A percentile compares a stretch with the other conserved stretches of the same genome.
Conservation (phyloP, 129 eudicot genomes). For the Oenanthe sinensis region DNA sequence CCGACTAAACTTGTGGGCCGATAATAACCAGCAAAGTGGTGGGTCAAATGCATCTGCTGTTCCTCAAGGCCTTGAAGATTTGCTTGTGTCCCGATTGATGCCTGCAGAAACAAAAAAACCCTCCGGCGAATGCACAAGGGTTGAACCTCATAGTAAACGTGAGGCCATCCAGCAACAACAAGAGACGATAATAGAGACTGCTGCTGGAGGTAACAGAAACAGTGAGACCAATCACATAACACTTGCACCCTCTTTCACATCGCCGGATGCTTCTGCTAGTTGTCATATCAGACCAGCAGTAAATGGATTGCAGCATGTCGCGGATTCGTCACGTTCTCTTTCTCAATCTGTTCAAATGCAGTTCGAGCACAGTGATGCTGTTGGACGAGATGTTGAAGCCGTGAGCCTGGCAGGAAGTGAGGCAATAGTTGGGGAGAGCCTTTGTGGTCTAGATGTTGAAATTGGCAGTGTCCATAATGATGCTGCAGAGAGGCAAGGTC, state of each 20-base stretch:
- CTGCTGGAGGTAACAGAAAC: conserved; percentile 8
- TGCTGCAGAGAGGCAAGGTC: conserved; percentile 21
- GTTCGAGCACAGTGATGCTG: conserved; percentile 63
- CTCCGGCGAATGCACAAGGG: conserved; percentile 34
- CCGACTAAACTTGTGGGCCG: conserved; percentile 67
- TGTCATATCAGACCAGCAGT: conserved; percentile 28
- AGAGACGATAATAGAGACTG: conserved; percentile 40
- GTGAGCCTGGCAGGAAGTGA: conserved; percentile 95
- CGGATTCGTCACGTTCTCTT: conserved; percentile 34
- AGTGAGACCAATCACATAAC: conserved; percentile 18
- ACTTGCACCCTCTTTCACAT: conserved; percentile 26
- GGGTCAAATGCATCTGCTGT: conserved; percentile 67
- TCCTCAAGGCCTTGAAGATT: conserved; percentile 83
- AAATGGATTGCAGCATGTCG: conserved; percentile 35
- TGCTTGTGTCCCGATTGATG: conserved; percentile 66
- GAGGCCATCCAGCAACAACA: conserved; percentile 40
- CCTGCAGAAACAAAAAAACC: conserved; percentile 51
- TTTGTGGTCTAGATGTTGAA: conserved; percentile 92
- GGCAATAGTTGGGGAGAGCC: conserved; percentile 87
- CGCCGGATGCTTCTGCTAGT: conserved; percentile 23
- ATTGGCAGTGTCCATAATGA: conserved; percentile 72
- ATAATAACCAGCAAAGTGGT: conserved; percentile 56
- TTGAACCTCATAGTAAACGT: conserved; percentile 39
- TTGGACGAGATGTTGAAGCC: conserved; percentile 78
- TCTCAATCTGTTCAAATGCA: conserved; percentile 73